A percentile compares a stretch with the other conserved stretches of the same genome.
Conservation (phyloP, 2,329 filamentous ascomycete species). For the Fusarium multiceps region DNA sequence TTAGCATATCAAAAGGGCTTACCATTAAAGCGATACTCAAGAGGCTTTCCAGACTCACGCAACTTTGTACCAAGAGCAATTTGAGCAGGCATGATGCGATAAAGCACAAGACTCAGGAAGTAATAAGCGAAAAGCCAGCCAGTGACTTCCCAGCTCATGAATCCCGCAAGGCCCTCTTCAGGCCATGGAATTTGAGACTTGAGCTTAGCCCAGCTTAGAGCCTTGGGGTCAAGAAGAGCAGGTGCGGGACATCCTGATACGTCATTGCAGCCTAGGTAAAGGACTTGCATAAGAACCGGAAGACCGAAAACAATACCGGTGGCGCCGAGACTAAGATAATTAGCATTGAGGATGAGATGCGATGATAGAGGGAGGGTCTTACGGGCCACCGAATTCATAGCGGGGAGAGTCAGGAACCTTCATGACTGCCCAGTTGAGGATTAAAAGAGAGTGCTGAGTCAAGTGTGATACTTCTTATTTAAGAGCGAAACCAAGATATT, state of each 20-base stretch:
- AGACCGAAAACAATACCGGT: slow-evolving; percentile 80
- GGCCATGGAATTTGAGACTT: slow-evolving; percentile 84
- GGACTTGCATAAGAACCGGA: slow-evolving; percentile 77
- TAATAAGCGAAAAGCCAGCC: slow-evolving; percentile 80
- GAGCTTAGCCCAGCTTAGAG: slow-evolving; percentile 73
- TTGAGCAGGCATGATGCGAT: slow-evolving; percentile 77
- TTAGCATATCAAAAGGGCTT: slow-evolving; percentile 14
- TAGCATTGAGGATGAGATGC: not conserved
- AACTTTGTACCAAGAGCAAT: slow-evolving; percentile 76
- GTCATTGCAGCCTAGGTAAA: slow-evolving; percentile 88
- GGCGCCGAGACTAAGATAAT: slow-evolving; percentile 71
- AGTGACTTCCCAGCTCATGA: slow-evolving; percentile 74
- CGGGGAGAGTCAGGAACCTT: slow-evolving; percentile 6
- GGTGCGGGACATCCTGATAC: slow-evolving; percentile 86
- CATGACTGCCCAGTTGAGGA: slow-evolving; percentile 7
- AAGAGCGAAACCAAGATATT: not conserved
- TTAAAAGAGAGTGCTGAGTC: not conserved
- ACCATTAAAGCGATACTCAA: slow-evolving; percentile 85
- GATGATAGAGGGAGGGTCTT: slow-evolving; percentile 1
- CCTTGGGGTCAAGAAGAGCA: slow-evolving; percentile 75
- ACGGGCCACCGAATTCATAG: slow-evolving; percentile 53
- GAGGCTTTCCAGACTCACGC: slow-evolving; percentile 69
- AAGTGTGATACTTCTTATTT: not conserved
- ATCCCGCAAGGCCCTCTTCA: slow-evolving; percentile 70
- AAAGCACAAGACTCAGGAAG: slow-evolving; percentile 75